Conservation (phyloP, 768 basidiomycete species). For the Nidula microcarpa region DNA sequence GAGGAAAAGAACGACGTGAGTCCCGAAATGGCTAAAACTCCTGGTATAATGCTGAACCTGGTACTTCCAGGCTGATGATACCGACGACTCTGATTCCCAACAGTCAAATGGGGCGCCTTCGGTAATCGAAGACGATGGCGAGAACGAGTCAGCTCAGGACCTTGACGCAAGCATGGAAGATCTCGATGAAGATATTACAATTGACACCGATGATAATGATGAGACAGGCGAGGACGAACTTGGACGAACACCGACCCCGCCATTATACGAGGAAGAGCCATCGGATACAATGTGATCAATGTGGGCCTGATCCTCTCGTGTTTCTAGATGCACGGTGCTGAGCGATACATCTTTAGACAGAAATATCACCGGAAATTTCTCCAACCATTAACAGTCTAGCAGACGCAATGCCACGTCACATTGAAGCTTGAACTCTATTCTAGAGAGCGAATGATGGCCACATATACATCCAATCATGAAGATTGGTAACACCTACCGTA, state of each 20-base stretch:
- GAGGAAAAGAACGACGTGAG: conserved; percentile 83
- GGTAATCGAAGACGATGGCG: conserved; percentile 43
- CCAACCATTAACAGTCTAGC: too few relatives aligned
- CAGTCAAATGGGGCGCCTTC: conserved; percentile 39
- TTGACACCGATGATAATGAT: conserved; percentile 38
- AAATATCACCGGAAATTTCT: too few relatives aligned
- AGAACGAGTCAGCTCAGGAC: conserved; percentile 46
- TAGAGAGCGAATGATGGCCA: too few relatives aligned
- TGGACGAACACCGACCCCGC: conserved; percentile 31
- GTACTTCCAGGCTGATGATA: conserved; percentile 37
- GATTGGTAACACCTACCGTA: too few relatives aligned
- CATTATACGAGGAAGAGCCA: conserved; percentile 39
- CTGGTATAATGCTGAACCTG: background rate
- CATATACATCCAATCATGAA: too few relatives aligned
- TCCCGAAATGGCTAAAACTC: background rate
- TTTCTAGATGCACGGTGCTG: background rate
- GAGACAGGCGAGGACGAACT: conserved; percentile 38
- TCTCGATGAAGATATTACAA: conserved; percentile 39
- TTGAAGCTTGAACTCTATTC: too few relatives aligned
- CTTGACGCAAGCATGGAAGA: conserved; percentile 67
- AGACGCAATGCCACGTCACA: too few relatives aligned
- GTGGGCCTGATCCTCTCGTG: background rate
- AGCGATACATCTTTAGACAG: too few relatives aligned
- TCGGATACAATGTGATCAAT: conserved; percentile 22
- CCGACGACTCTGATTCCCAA: conserved; percentile 41